These are phyloP conservation scores for Naegleria fowleri DNA, from an alignment of 208 protist genomes.

Conservation along the genomic window DNA sequence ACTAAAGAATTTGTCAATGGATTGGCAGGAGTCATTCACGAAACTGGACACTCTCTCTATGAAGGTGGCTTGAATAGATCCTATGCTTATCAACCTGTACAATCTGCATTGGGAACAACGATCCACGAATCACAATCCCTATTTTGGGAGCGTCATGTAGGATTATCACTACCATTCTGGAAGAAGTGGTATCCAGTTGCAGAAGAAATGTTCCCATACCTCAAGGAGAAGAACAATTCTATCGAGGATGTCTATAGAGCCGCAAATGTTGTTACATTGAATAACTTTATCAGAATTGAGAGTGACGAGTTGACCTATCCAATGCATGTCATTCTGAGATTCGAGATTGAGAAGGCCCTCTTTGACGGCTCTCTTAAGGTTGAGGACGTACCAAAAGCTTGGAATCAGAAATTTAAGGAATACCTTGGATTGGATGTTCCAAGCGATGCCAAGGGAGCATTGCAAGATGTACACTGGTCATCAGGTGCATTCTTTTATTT, in stretches of 20 bases:
- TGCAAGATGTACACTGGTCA: constrained; percentile 80
- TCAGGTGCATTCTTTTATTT: constrained; percentile 69
- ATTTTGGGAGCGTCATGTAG: constrained; percentile 71
- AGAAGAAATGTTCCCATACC: background rate
- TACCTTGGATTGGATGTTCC: constrained; percentile 69
- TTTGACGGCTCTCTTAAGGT: constrained; percentile 66
- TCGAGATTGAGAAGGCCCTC: constrained; percentile 73
- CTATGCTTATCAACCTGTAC: constrained; percentile 51
- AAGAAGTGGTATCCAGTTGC: constrained; percentile 17
- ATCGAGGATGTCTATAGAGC: background rate
- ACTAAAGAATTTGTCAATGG: constrained; percentile 52
- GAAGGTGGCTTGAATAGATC: constrained; percentile 45
- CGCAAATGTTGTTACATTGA: constrained; percentile 36
- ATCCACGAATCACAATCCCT: constrained; percentile 46
- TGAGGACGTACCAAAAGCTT: constrained; percentile 65
- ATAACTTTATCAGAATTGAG: constrained; percentile 66
- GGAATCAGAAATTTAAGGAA: constrained; percentile 72
- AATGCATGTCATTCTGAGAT: constrained; percentile 75
- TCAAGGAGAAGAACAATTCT: background rate
- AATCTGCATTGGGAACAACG: constrained; percentile 58
- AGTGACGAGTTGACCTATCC: constrained; percentile 80
- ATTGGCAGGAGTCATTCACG: constrained; percentile 67
- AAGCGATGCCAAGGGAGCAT: constrained; percentile 63
- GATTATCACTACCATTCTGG: constrained; percentile 53
- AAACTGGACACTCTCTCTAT: constrained; percentile 77